phyloP scores from a whole-genome alignment of 2,329 filamentous ascomycete species.

The Hymenoscyphus repandus region DNA sequence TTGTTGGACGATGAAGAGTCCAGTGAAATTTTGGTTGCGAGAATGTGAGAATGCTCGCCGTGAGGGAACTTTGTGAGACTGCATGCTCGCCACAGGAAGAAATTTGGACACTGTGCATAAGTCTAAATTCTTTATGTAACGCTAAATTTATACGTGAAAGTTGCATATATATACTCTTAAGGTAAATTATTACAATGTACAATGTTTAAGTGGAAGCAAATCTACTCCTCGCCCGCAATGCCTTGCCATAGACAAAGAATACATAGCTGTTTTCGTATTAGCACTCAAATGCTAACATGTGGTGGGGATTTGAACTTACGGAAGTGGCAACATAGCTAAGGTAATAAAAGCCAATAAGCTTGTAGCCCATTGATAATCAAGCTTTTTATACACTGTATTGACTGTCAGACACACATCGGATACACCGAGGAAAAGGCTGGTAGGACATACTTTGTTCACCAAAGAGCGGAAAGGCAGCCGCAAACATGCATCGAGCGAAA shows the following conservation, averaged over 20 bases:
- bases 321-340: slow-evolving; percentile 55
- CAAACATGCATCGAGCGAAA: slow-evolving; percentile 72
- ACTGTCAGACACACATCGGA: not conserved
- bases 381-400: slow-evolving; percentile 49
- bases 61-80: no score
- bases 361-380: slow-evolving; percentile 65
- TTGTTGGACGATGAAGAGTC: no score
- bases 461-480: slow-evolving; percentile 71
- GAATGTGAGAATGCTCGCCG: no score
- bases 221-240: not conserved
- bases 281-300: not conserved
- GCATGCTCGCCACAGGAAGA: no score
- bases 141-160: no score
- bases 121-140: no score
- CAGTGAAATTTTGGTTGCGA: no score
- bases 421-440: not conserved
- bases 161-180: no score
- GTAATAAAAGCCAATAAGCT: slow-evolving; percentile 54
- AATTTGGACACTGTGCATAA: no score
- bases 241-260: not conserved
- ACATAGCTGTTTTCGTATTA: not conserved
- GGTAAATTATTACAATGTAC: no score
- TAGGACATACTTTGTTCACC: slow-evolving; percentile 46
- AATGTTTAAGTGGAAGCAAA: not conserved
- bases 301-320: slow-evolving; percentile 25